Evolutionary conservation across 805 yeast species (phyloP), one percentile per base, ranked within the genome.

Genomic region (Zygosaccharomyces bisporus): DNA sequence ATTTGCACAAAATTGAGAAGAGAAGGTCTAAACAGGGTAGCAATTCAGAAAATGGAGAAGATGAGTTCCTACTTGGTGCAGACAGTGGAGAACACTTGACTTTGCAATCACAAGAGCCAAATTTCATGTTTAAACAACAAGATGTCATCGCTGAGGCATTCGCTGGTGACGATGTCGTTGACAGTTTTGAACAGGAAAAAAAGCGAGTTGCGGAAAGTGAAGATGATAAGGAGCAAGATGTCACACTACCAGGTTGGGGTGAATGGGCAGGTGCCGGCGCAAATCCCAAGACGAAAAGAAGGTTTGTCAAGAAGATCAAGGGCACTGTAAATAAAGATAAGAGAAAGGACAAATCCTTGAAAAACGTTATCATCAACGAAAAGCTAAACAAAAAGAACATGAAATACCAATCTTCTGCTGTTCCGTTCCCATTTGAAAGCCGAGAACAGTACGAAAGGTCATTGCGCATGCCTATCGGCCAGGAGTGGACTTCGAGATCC

Each of bases 161-260:
- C 73, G 97, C 97, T 3, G 98, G 98, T 20, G 99, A 93, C 68
- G 93, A 93, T 61, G 96, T 91, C 31, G 85, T 87, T 12, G 69
- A 72, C 5, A 74, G 89, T 53, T 93, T 93, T 63, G 80, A 78
- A 50, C 74, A 70, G 10, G 98, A 90, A 56, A 93, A 91, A 69
- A 70, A 72, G 45, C 74, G 77, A 53, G 76, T 76, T 9, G 72
- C 75, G 4, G 76, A 70, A 34, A 89, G 84, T 37, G 97, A 91
- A 64, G 97, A 80, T 46, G 97, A 91, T 65, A 76, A 87, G 60
- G 89, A 83, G 57, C 82, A 84, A 46, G 96, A 90, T 61, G 68
- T 84, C 38, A 83, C 95, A 0, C 67, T 90, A 41, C 98, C 97
- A 3, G 99, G 99, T 1, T 93, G 98, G 97, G 98, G 98, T 38